These are phyloP conservation scores for Cytospora mali DNA, from an alignment of 2,329 filamentous ascomycete species.

Conservation along the genomic window DNA sequence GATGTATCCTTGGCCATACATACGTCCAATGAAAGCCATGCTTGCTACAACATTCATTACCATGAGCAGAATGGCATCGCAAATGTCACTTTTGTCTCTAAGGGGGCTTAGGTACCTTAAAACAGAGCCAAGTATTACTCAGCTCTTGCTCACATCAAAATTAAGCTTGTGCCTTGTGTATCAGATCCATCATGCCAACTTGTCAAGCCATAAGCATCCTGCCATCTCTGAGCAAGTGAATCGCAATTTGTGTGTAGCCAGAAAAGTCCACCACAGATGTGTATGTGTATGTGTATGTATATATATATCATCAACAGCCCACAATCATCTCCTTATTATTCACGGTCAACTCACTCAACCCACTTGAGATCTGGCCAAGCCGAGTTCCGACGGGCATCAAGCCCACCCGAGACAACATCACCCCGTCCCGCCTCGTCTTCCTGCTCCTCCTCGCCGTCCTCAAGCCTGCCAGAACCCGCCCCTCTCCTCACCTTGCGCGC, in stretches of 20 bases:
- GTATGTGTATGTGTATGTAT: no score
- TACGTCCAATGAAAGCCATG: not conserved
- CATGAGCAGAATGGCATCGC: not conserved
- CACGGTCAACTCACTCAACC: not conserved
- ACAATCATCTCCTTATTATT: not conserved
- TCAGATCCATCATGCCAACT: no score
- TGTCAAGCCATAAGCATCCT: not conserved
- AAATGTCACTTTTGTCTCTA: not conserved
- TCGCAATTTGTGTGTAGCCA: no score
- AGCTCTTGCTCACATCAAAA: no score
- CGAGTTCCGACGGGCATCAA: not conserved
- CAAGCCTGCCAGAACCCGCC: not conserved
- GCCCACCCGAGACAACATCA: not conserved
- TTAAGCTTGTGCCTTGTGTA: no score
- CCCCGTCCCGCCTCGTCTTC: not conserved
- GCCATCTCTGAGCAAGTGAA: not conserved
- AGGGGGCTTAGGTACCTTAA: not conserved
- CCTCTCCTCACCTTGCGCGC: not conserved
- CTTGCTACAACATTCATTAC: not conserved
- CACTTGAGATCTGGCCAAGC: constrained; percentile 9
- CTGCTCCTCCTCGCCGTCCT: not conserved
- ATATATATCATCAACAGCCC: not conserved
- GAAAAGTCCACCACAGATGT: no score
- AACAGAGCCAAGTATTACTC: not conserved
- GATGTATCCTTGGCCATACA: not conserved